These are phyloP conservation scores for Carallia pectinifolia DNA, from an alignment of 345 rosid genomes.

Conservation along the genomic window DNA sequence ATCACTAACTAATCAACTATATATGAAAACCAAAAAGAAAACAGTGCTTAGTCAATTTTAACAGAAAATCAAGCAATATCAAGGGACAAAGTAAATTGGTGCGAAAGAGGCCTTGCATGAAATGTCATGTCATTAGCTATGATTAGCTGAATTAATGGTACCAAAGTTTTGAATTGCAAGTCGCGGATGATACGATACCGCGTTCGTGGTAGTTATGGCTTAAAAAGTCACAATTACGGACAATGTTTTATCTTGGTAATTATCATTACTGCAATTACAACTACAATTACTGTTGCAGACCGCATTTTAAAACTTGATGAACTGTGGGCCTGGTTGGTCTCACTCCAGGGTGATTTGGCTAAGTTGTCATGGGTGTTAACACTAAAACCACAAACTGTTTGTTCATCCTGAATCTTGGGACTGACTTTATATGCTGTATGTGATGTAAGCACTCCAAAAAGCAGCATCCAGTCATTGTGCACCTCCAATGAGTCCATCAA, in stretches of 20 bases:
- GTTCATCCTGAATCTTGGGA: too few species aligned
- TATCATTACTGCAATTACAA: too few species aligned
- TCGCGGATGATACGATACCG: too few species aligned
- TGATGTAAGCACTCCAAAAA: background rate
- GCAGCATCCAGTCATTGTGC: conserved; percentile 19
- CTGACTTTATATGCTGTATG: too few species aligned
- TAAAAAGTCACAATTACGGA: too few species aligned
- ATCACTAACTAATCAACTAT: background rate
- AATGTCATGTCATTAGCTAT: background rate
- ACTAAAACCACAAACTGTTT: background rate
- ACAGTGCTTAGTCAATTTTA: background rate
- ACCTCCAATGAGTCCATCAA: conserved; percentile 21
- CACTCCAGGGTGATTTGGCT: background rate
- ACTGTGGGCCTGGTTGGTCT: conserved; percentile 1
- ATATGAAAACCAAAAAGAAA: too few species aligned
- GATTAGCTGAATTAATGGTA: too few species aligned
- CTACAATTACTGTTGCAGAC: background rate
- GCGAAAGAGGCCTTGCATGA: conserved; percentile 3
- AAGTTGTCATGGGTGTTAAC: background rate
- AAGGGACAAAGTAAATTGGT: conserved; percentile 1
- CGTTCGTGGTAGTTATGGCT: too few species aligned
- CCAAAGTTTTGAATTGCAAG: too few species aligned
- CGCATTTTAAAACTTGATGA: background rate
- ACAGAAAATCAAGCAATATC: background rate
- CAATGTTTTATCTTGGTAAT: too few species aligned